A percentile compares a stretch with the other conserved stretches of the same genome.
Evolutionary conservation across 371 early-diverging fungal species (phyloP).

Genomic region (Umbelopsis sp.): DNA sequence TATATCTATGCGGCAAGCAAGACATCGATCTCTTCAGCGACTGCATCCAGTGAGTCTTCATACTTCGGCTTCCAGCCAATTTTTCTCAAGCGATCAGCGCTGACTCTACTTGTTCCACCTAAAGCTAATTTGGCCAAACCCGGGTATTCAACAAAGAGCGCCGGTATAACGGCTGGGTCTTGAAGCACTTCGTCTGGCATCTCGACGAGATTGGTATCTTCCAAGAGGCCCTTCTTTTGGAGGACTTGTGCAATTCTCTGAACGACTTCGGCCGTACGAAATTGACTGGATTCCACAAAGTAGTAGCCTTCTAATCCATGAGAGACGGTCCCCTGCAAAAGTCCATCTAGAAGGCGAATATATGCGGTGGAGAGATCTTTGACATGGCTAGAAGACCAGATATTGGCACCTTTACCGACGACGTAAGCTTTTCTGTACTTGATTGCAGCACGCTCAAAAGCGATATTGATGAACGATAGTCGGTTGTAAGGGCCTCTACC

Average conservation of each 20-base stretch:
- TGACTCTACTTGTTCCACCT: not conserved
- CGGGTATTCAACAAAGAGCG: not conserved
- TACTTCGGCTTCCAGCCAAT: not conserved
- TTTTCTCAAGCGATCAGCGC: not conserved
- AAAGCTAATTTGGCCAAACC: not conserved
- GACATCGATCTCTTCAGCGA: not conserved
- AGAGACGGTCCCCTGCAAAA: not conserved
- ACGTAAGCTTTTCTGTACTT: not conserved
- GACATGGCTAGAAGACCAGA: not conserved
- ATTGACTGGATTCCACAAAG: not conserved
- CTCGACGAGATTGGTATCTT: not conserved
- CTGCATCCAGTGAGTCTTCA: not conserved
- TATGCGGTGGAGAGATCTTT: not conserved
- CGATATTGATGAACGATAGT: not conserved
- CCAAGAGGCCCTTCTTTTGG: not conserved
- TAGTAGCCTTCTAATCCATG: not conserved
- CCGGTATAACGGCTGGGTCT: not conserved
- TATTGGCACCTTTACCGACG: not conserved
- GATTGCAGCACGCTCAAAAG: not conserved
- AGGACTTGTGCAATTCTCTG: not conserved
- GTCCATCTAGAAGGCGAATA: not conserved
- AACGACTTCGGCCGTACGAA: not conserved
- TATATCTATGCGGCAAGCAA: not conserved
- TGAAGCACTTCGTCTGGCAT: not conserved
- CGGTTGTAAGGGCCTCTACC: not conserved